These are phyloP conservation scores for Taphrina betulina DNA, from an alignment of 1,139 yeast genomes.

Conservation along the genomic window DNA sequence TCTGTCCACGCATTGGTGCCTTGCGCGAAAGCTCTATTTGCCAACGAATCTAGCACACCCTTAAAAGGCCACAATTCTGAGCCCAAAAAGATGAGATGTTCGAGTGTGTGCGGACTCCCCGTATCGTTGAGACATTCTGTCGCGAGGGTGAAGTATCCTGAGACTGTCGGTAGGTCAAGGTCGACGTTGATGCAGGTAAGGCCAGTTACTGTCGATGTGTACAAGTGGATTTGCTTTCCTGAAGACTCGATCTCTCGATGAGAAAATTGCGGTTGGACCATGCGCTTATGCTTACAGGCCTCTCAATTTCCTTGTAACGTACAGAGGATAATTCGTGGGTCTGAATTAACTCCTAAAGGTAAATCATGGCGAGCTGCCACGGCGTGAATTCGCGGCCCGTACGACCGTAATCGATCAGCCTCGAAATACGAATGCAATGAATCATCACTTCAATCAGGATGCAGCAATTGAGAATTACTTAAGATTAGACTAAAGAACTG, in stretches of 20 bases:
- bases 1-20: conserved; percentile 95
- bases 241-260: conserved; percentile 24
- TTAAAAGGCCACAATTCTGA: conserved; percentile 85
- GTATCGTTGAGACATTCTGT: conserved; percentile 84
- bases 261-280: conserved; percentile 27
- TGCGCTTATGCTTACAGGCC: too few relatives aligned
- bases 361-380: too few relatives aligned
- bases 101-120: conserved; percentile 90
- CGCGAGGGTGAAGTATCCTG: conserved; percentile 92
- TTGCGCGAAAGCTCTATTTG: conserved; percentile 76
- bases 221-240: conserved; percentile 13
- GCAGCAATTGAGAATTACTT: too few relatives aligned
- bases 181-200: conserved; percentile 73
- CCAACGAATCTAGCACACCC: conserved; percentile 82
- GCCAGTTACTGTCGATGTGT: conserved; percentile 54
- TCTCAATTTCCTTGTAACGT: too few relatives aligned
- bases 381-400: too few relatives aligned
- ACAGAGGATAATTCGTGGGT: too few relatives aligned
- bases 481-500: too few relatives aligned
- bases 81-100: conserved; percentile 94
- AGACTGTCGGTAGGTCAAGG: conserved; percentile 84
- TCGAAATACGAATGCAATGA: too few relatives aligned
- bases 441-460: too few relatives aligned
- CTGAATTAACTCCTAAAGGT: too few relatives aligned
- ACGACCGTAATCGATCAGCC: too few relatives aligned